Conservation (phyloP, 2,329 filamentous ascomycete genomes). For the Chalara sp. region DNA sequence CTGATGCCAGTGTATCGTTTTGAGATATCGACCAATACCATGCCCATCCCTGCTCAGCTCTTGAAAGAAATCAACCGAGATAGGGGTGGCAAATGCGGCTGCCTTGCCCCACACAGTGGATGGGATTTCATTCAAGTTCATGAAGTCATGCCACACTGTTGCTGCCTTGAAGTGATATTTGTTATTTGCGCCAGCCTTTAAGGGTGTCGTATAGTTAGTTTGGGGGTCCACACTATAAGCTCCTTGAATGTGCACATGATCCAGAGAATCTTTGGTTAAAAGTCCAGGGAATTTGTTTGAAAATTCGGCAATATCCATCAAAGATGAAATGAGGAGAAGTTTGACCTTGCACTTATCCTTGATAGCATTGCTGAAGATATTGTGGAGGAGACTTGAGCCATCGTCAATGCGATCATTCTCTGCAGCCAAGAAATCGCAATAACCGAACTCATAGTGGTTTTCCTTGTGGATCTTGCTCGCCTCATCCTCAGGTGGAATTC, state of each 20-base stretch:
- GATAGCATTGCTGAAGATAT: constrained; percentile 11
- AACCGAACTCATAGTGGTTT: constrained; percentile 15
- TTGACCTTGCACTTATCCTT: constrained; percentile 15
- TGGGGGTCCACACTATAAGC: constrained; percentile 12
- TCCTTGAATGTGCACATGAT: constrained; percentile 19
- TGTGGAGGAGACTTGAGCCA: constrained; percentile 11
- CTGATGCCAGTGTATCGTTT: constrained; percentile 15
- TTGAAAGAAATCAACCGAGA: constrained; percentile 13
- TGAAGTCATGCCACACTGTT: constrained; percentile 14
- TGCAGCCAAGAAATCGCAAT: constrained; percentile 16
- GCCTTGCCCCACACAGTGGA: constrained; percentile 20
- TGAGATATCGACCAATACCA: constrained; percentile 16
- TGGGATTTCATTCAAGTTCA: constrained; percentile 11
- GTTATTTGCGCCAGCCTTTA: constrained; percentile 17
- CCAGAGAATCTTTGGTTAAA: constrained; percentile 4
- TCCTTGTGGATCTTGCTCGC: constrained; percentile 1
- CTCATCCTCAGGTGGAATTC: neutral
- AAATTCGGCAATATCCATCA: constrained; percentile 19
- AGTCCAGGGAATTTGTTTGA: constrained; percentile 6
- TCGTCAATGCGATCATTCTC: neutral
- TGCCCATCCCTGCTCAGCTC: constrained; percentile 14
- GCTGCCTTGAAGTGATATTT: constrained; percentile 17
- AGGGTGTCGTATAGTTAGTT: constrained; percentile 3
- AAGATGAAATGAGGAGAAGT: constrained; percentile 20
- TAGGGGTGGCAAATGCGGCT: constrained; percentile 15